A percentile compares a stretch with the other conserved stretches of the same genome.
Evolutionary conservation across 805 yeast genomes (phyloP).

Genomic region (Suhomyces kilbournensis): DNA sequence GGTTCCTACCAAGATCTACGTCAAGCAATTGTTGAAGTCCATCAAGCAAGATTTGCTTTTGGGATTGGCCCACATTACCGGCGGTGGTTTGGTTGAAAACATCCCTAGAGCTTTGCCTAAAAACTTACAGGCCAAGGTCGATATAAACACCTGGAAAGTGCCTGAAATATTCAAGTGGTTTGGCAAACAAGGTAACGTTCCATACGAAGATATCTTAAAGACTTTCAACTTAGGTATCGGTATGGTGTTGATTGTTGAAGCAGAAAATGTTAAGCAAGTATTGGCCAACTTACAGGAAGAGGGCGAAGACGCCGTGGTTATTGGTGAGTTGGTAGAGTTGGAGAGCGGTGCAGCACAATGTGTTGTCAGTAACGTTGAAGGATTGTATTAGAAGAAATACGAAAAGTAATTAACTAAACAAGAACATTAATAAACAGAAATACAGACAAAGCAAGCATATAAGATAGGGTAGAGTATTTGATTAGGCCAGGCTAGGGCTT

Average conservation of each 20-base stretch:
- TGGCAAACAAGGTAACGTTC: slow-evolving; percentile 87
- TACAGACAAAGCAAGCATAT: too few relatives aligned
- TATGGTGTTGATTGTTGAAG: slow-evolving; percentile 84
- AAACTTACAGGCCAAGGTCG: slow-evolving; percentile 74
- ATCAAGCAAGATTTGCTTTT: slow-evolving; percentile 64
- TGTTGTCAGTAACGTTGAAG: slow-evolving; percentile 49
- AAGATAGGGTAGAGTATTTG: too few relatives aligned
- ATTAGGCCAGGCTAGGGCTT: too few relatives aligned
- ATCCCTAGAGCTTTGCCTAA: slow-evolving; percentile 92
- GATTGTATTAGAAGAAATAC: slow-evolving; percentile 29
- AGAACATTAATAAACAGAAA: neutral
- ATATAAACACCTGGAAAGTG: slow-evolving; percentile 76
- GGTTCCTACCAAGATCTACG: slow-evolving; percentile 91
- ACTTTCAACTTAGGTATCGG: slow-evolving; percentile 97
- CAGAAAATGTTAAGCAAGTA: slow-evolving; percentile 59
- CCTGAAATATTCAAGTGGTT: slow-evolving; percentile 94
- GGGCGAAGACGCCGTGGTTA: slow-evolving; percentile 69
- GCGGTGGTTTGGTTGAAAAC: slow-evolving; percentile 96
- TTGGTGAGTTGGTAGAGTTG: slow-evolving; percentile 37
- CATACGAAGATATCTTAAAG: slow-evolving; percentile 76
- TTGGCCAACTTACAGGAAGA: slow-evolving; percentile 52
- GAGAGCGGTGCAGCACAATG: slow-evolving; percentile 56
- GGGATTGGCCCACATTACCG: slow-evolving; percentile 96
- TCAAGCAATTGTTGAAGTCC: slow-evolving; percentile 79
- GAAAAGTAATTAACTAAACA: neutral